These are phyloP conservation scores for Crataegus laevigata DNA, from an alignment of 306 rosid genomes.

Conservation along the genomic window DNA sequence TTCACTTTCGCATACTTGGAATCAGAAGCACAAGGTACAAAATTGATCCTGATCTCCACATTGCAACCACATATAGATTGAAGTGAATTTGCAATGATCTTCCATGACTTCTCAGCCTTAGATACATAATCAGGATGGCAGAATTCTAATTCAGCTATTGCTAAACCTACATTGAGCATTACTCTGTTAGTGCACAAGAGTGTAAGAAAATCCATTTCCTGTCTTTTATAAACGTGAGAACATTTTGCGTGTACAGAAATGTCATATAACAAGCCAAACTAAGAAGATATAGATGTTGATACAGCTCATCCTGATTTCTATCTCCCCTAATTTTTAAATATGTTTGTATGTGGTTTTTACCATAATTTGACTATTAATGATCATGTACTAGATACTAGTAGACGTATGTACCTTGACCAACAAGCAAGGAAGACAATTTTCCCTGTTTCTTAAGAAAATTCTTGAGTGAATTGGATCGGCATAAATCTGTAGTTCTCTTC, in stretches of 20 bases:
- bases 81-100: slow-evolving; percentile 57
- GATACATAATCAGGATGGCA: slow-evolving; percentile 39
- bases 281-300: background rate
- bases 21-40: slow-evolving; percentile 31
- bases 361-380: background rate
- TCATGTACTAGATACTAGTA: background rate
- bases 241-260: background rate
- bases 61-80: slow-evolving; percentile 56
- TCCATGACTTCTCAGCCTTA: slow-evolving; percentile 80
- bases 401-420: slow-evolving; percentile 32
- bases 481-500: slow-evolving; percentile 60
- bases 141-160: slow-evolving; percentile 69
- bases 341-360: background rate
- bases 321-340: background rate
- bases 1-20: slow-evolving; percentile 35
- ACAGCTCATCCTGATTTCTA: background rate
- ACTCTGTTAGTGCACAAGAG: background rate
- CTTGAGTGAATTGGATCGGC: slow-evolving; percentile 53
- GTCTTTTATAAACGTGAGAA: background rate
- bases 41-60: slow-evolving; percentile 66
- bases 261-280: background rate
- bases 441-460: slow-evolving; percentile 70
- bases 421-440: slow-evolving; percentile 53
- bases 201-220: background rate
- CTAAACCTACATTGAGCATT: slow-evolving; percentile 43